Evolutionary conservation across 805 yeast genomes (phyloP), one percentile per base, ranked within the genome.

Genomic region (Spathaspora hagerdaliae): DNA sequence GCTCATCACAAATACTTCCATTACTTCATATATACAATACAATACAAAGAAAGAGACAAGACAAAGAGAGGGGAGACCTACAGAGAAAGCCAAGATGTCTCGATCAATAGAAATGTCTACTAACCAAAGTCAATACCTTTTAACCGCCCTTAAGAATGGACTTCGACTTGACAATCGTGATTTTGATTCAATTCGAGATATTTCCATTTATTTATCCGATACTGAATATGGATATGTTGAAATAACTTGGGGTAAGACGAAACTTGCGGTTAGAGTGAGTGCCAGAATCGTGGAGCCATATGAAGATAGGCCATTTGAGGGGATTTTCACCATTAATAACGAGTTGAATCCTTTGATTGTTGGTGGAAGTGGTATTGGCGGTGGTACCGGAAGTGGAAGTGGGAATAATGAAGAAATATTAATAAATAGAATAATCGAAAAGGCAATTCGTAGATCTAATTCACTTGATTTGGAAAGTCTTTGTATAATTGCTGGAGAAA

Each of bases 271-370:
- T 3, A 74, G 87, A 45, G 82, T 92, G 5, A 81, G 90, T 13
- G 85, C 95, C 9, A 83, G 81, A 43, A 82, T 94, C 11, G 75
- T 79, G 4, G 78, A 79, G 47, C 99, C 99, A 0, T 84, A 76
- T 51, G 96, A 89, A 41, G 96, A 91, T 53, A 75, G 96, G 44
- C 97, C 97, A 0, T 92, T 88, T 60, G 99, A 94, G 64, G 99
- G 99, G 1, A 57, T 86, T 3, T 90, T 94, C 60, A 73, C 78
- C 24, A 90, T 94, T 11, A 79, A 85, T 41, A 86, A 96, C 2
- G 98, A 94, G 57, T 85, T 92, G 89, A 96, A 97, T 1, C 82
- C 90, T 5, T 84, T 96, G 1, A 74, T 80, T 54, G 90, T 89
- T 61, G 24, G 24, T 19, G 24, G 24, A 5, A 19, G 24, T 19